A percentile compares a stretch with the other conserved stretches of the same genome.
Evolutionary conservation across 805 yeast genomes (phyloP).

Genomic region (Spathaspora hagerdaliae): DNA sequence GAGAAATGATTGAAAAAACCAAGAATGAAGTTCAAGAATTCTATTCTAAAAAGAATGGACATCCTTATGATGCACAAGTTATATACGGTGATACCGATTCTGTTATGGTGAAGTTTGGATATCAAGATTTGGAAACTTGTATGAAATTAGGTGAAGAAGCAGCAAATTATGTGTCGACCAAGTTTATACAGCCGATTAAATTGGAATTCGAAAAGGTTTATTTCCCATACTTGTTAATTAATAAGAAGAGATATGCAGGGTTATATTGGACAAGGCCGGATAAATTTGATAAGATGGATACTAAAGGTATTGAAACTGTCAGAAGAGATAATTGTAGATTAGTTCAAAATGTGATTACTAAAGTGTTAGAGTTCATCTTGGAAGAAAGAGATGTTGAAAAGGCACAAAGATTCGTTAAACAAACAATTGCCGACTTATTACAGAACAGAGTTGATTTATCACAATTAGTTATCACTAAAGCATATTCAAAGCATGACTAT

Average conservation of each 20-base stretch:
- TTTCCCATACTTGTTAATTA: conserved; percentile 88
- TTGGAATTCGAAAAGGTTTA: conserved; percentile 96
- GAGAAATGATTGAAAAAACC: conserved; percentile 93
- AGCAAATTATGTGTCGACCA: conserved; percentile 77
- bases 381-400: conserved; percentile 83
- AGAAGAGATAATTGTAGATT: conserved; percentile 95
- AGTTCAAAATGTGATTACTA: conserved; percentile 92
- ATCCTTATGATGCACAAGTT: conserved; percentile 79
- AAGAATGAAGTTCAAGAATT: conserved; percentile 79
- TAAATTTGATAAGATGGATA: conserved; percentile 95
- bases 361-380: conserved; percentile 77
- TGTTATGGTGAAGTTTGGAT: conserved; percentile 97
- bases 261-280: conserved; percentile 90
- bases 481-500: conserved; percentile 83
- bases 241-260: conserved; percentile 97
- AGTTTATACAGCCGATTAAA: conserved; percentile 82
- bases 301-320: conserved; percentile 97
- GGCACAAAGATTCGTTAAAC: conserved; percentile 82
- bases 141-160: conserved; percentile 95
- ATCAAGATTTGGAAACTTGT: conserved; percentile 69
- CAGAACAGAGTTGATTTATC: conserved; percentile 92
- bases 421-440: conserved; percentile 81
- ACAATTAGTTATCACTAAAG: conserved; percentile 89
- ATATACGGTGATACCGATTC: conserved; percentile 99
- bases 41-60: conserved; percentile 80